Percentiles rank a stretch among this genome's conserved stretches.
These are phyloP conservation scores for Cercophora samala DNA, from an alignment of 495 filamentous ascomycete species.

Conservation along the genomic window DNA sequence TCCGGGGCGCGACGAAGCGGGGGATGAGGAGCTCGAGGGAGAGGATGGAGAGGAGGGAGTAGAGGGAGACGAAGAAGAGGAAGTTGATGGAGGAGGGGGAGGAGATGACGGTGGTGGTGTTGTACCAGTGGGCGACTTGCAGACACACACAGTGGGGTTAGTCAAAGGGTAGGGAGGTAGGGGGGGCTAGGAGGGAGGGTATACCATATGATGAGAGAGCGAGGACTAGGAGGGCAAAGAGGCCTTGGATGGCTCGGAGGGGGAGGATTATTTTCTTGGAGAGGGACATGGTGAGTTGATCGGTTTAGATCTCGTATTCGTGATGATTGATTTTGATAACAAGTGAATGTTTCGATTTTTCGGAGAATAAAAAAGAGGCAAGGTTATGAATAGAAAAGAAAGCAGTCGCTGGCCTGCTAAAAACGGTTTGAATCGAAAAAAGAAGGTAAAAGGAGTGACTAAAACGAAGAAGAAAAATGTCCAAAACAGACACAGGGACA, in stretches of 20 bases:
- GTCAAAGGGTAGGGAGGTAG: neutral
- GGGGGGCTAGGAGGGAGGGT: constrained; percentile 19
- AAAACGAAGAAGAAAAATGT: constrained; percentile 11
- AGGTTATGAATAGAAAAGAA: neutral
- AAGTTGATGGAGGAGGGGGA: constrained; percentile 65
- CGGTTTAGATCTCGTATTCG: neutral
- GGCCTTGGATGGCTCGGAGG: constrained; percentile 50
- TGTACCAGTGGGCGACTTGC: constrained; percentile 53
- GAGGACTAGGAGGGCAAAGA: constrained; percentile 65
- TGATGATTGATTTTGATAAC: neutral
- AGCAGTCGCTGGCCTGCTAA: neutral
- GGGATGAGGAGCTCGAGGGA: constrained; percentile 65
- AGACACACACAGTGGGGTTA: constrained; percentile 16
- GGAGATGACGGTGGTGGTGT: constrained; percentile 40
- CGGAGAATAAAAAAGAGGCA: neutral
- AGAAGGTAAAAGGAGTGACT: neutral
- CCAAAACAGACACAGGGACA: neutral
- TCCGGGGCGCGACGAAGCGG: constrained; percentile 39
- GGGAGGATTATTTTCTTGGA: constrained; percentile 17
- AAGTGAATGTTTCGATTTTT: neutral
- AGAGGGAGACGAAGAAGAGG: constrained; percentile 64
- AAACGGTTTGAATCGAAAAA: neutral
- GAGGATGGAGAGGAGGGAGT: constrained; percentile 61
- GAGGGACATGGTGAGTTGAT: neutral
- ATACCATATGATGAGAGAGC: constrained; percentile 68